phyloP scores from a whole-genome alignment of 345 rosid species.

The Eutrema heterophyllum region DNA sequence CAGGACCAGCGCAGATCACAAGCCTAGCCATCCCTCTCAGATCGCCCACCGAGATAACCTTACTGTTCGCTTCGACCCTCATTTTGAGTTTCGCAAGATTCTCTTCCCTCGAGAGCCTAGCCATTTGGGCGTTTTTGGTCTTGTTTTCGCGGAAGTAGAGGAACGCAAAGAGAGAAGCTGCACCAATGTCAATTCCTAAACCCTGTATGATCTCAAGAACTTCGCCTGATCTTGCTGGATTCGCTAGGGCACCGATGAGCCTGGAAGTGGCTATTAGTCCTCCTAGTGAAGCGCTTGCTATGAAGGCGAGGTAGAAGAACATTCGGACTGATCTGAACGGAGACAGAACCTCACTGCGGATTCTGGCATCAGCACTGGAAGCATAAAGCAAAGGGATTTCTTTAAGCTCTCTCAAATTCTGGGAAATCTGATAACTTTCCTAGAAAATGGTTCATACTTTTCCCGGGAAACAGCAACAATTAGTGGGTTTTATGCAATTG shows the following conservation, averaged over 20 bases:
- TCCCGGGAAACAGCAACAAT: neutral
- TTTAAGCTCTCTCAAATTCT: neutral
- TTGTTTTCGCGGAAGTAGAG: slow-evolving; percentile 72
- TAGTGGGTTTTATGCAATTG: neutral
- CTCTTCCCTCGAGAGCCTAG: slow-evolving; percentile 89
- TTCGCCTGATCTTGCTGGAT: slow-evolving; percentile 62
- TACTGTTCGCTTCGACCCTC: slow-evolving; percentile 57
- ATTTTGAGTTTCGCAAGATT: slow-evolving; percentile 82
- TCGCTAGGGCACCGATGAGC: slow-evolving; percentile 67
- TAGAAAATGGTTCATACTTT: neutral
- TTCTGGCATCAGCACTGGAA: slow-evolving; percentile 71
- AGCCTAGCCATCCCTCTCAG: slow-evolving; percentile 80
- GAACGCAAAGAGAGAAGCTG: slow-evolving; percentile 68
- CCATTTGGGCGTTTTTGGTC: slow-evolving; percentile 71
- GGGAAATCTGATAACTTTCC: neutral
- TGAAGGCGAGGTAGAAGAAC: slow-evolving; percentile 90
- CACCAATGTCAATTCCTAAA: slow-evolving; percentile 73
- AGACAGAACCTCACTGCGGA: slow-evolving; percentile 85
- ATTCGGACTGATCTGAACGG: slow-evolving; percentile 91
- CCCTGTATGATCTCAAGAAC: slow-evolving; percentile 60
- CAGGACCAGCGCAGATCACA: slow-evolving; percentile 86
- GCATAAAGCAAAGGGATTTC: neutral
- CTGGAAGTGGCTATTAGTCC: slow-evolving; percentile 75
- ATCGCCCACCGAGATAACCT: slow-evolving; percentile 52
- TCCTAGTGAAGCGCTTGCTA: slow-evolving; percentile 76